Base-by-base conservation (phyloP, 1,284 basidiomycete genomes). In the Rhodotorula glutinis region DNA sequence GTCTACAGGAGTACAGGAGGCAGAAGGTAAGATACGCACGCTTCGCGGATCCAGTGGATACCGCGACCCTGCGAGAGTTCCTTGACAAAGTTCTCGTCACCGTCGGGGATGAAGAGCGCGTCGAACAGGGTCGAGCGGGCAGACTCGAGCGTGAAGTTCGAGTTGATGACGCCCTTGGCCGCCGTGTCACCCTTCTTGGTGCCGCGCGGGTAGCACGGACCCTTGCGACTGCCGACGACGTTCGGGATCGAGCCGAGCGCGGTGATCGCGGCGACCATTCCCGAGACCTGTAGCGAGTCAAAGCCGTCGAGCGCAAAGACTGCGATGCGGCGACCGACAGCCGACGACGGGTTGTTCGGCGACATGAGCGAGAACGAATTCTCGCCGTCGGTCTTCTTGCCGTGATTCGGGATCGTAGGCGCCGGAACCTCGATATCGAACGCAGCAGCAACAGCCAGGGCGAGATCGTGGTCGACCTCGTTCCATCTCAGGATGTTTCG, bases 271-370 rank as follows among this genome's bases (percentile, higher is more conserved):
- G 81, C 79, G 53, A 85, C 82, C 59, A 91, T 78, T 25, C 82
- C 83, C 52, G 83, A 77, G 41, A 89, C 85, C 66, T 86, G 85
- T 2, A 78, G 73, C 47, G 80, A 77, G 67, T 88, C 84, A 79
- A 88, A 91, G 0, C 89, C 89, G 62, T 91, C 88, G 14, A 85
- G 83, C 30, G 90, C 77, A 60, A 90, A 81, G 63, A 92, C 84
- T 47, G 86, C 89, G 66, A 92, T 75, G 72, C 81, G 85, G 54
- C 89, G 84, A 40, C 89, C 85, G 4, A 82, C 83, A 33, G 80
- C 78, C 49, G 79, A 80, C 74, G 40, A 41, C 3, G 56, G 51
- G 66, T 77, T 75, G 70, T 69, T 63, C 30, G 71, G 59, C 55
- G 69, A 60, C 47, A 63, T 62, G 57, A 73, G 56, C 25, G 60